Evolutionary conservation across 352 stramenopile genomes (phyloP), one percentile per base, ranked within the genome.

Genomic region (Phytophthora lateralis): DNA sequence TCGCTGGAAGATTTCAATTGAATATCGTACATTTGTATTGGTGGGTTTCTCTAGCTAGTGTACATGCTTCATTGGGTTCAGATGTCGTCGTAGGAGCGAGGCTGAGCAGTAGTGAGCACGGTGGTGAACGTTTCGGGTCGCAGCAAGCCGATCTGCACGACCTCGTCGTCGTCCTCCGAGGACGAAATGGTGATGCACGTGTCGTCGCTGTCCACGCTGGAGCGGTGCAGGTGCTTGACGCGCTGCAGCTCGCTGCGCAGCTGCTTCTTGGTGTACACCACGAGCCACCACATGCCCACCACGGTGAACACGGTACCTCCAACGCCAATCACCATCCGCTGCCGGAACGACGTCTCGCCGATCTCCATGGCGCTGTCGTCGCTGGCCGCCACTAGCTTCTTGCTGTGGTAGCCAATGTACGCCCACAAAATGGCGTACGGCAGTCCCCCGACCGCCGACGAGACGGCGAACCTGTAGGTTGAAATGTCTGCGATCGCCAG

Each of bases 401-500:
- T 79, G 27, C 80, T 81, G 54, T 88, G 66, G 58, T 73, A 63
- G 21, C 82, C 82, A 26, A 92, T 81, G 44, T 88, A 88, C 17
- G 81, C 68, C 79, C 83, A 86, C 15, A 93, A 47, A 30, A 88
- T 39, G 9, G 83, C 80, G 45, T 85, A 80, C 1, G 78, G 79
- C 14, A 85, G 45, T 27, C 78, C 74, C 1, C 76, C 80, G 17
- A 89, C 49, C 30, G 87, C 69, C 35, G 80, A 86, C 17, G 83
- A 85, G 26, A 85, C 48, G 0, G 72, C 62, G 56, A 92, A 92
- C 43, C 76, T 69, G 32, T 76, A 60, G 18, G 75, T 73, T 7
- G 70, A 76, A 37, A 91, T 63, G 51, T 91, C 76, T 1, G 80
- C 84, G 30, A 93, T 80, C 30, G 83, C 78, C 11, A 93, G 71